Percentiles rank a stretch among this genome's conserved stretches.
Conservation (phyloP, 2,329 filamentous ascomycete genomes). For the Ampelomyces quisqualis region DNA sequence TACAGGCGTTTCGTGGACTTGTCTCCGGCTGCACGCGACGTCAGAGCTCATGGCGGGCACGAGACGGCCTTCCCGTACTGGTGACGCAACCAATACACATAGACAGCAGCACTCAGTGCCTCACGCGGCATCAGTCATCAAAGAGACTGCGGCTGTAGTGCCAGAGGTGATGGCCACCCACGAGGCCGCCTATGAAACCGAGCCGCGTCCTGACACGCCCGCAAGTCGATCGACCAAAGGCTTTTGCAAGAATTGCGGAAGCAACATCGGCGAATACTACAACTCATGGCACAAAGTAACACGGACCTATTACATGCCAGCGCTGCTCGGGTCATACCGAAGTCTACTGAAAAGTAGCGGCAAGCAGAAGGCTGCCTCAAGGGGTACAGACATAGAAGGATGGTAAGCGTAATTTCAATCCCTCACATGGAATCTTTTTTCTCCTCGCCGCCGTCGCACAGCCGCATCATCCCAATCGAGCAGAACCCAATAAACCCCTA, state of each 20-base stretch:
- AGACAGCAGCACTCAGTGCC: constrained; percentile 13
- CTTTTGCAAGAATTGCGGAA: constrained; percentile 34
- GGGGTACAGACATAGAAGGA: constrained; percentile 37
- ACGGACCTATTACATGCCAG: constrained; percentile 38
- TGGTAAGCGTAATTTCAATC: constrained; percentile 38
- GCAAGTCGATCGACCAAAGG: constrained; percentile 27
- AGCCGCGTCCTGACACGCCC: constrained; percentile 11
- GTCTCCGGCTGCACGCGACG: not conserved
- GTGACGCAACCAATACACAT: constrained; percentile 17
- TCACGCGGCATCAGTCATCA: constrained; percentile 8
- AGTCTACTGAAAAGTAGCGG: constrained; percentile 27
- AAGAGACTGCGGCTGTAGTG: constrained; percentile 5
- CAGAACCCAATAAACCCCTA: constrained; percentile 29
- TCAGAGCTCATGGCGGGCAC: constrained; percentile 25
- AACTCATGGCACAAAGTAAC: constrained; percentile 42
- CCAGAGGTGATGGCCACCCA: constrained; percentile 11
- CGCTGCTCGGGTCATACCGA: constrained; percentile 38
- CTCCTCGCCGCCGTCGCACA: constrained; percentile 29
- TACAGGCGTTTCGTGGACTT: not conserved
- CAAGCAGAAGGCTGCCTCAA: constrained; percentile 31
- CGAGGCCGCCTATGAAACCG: constrained; percentile 11
- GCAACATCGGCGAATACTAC: constrained; percentile 39
- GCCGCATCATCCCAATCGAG: constrained; percentile 28
- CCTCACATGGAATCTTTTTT: constrained; percentile 19
- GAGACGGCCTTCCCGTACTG: constrained; percentile 22